A percentile compares a stretch with the other conserved stretches of the same genome.
Conservation (phyloP, 345 rosid species). For the Hibiscus syriacus region DNA sequence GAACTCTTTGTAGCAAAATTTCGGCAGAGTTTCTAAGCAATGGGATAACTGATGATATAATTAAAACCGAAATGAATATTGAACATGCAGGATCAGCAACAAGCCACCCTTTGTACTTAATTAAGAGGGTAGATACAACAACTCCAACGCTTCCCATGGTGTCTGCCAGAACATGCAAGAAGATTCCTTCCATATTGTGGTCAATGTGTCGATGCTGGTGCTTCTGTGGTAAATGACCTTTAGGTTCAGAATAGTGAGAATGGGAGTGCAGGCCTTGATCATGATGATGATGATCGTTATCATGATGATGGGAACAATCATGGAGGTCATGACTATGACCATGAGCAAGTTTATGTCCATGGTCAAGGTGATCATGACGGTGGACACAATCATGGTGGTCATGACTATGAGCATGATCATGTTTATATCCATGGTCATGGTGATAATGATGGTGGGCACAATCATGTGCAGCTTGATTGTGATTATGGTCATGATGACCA, state of each 20-base stretch:
- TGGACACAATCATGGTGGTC: no score
- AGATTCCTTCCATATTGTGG: constrained; percentile 99
- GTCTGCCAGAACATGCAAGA: constrained; percentile 90
- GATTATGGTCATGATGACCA: constrained; percentile 21
- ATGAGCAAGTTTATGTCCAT: constrained; percentile 5
- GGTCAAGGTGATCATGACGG: no score
- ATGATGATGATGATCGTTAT: constrained; percentile 4
- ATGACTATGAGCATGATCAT: no score
- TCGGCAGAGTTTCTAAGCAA: constrained; percentile 90
- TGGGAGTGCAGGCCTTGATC: constrained; percentile 7
- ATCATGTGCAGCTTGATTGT: constrained; percentile 12
- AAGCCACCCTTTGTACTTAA: constrained; percentile 96
- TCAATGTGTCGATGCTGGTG: constrained; percentile 63
- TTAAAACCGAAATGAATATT: constrained; percentile 78
- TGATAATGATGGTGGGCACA: constrained; percentile 7
- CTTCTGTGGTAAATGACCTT: constrained; percentile 17
- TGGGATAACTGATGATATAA: constrained; percentile 84
- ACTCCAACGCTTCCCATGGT: constrained; percentile 98
- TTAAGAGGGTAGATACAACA: constrained; percentile 83
- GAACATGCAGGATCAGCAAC: constrained; percentile 97
- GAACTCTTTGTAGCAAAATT: constrained; percentile 78
- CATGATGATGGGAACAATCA: constrained; percentile 3
- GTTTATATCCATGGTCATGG: no score
- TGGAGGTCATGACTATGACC: constrained; percentile 9
- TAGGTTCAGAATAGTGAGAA: constrained; percentile 8